These are phyloP conservation scores for Populus tomentosa DNA, from an alignment of 441 rosid genomes.

Conservation along the genomic window DNA sequence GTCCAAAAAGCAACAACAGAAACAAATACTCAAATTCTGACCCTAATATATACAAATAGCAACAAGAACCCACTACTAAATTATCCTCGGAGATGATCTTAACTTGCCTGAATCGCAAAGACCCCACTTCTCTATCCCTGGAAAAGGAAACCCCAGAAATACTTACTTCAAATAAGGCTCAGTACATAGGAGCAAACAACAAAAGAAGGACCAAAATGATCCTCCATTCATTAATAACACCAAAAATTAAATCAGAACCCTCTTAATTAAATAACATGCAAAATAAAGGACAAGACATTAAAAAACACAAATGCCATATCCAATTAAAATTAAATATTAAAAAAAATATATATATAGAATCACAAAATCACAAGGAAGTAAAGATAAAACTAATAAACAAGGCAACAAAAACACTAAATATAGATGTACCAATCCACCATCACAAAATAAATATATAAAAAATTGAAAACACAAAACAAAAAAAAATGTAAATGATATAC, in stretches of 20 bases:
- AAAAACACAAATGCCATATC: not conserved
- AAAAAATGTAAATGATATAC: not conserved
- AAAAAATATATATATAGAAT: not conserved
- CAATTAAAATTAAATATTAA: not conserved
- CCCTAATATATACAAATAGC: conserved; percentile 11
- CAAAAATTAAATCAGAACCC: conserved; percentile 8
- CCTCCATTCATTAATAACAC: not conserved
- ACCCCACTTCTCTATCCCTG: conserved; percentile 10
- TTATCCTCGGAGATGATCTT: not conserved
- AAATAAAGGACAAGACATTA: not conserved
- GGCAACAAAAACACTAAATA: not conserved
- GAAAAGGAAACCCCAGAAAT: not conserved
- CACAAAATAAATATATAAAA: not conserved
- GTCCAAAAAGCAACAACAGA: conserved; percentile 23
- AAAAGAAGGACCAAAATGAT: not conserved
- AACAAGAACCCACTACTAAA: not conserved
- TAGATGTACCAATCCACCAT: not conserved
- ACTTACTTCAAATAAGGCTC: not conserved
- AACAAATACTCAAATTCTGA: conserved; percentile 21
- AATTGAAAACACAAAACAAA: not conserved
- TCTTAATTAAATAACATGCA: not conserved
- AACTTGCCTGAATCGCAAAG: conserved; percentile 15
- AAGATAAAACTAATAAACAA: not conserved
- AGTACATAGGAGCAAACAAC: not conserved
- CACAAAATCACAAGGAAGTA: too few species aligned